Conservation (phyloP, 768 basidiomycete species). For the Lentinula edodes region DNA sequence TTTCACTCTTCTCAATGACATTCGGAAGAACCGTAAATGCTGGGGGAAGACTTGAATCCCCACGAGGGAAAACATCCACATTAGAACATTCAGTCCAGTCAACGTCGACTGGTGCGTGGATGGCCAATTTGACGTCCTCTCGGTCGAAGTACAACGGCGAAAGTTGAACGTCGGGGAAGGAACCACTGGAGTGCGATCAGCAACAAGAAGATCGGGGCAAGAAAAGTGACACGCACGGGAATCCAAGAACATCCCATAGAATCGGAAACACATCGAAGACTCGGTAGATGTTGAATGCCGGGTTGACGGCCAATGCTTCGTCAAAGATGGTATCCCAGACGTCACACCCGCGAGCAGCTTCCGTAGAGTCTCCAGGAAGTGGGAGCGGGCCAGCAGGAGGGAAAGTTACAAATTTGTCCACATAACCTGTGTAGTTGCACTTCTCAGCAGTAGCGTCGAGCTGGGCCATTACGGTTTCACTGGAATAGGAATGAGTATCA, state of each 20-base stretch:
- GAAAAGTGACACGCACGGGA: conserved; percentile 44
- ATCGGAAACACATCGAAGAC: conserved; percentile 74
- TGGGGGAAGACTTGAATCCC: conserved; percentile 58
- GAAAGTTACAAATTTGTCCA: conserved; percentile 56
- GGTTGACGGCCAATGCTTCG: conserved; percentile 57
- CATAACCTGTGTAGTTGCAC: conserved; percentile 65
- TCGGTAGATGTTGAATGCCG: conserved; percentile 73
- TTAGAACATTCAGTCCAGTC: conserved; percentile 62
- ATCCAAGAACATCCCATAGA: conserved; percentile 79
- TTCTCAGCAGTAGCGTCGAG: conserved; percentile 44
- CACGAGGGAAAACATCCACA: conserved; percentile 53
- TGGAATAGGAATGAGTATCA: conserved; percentile 14
- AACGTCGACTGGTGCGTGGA: conserved; percentile 62
- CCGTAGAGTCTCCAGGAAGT: conserved; percentile 53
- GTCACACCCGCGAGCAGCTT: conserved; percentile 49
- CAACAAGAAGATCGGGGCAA: not conserved
- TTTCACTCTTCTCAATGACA: conserved; percentile 70
- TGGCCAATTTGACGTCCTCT: conserved; percentile 59
- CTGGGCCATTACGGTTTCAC: conserved; percentile 55
- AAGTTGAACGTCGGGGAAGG: conserved; percentile 46
- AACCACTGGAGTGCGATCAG: conserved; percentile 33
- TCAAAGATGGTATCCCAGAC: conserved; percentile 64
- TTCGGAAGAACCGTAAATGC: conserved; percentile 62
- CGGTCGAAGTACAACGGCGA: conserved; percentile 69
- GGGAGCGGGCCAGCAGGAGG: conserved; percentile 62